These are phyloP conservation scores for Xylariomycetidae sp. DNA, from an alignment of 2,329 filamentous ascomycete genomes.

Conservation along the genomic window DNA sequence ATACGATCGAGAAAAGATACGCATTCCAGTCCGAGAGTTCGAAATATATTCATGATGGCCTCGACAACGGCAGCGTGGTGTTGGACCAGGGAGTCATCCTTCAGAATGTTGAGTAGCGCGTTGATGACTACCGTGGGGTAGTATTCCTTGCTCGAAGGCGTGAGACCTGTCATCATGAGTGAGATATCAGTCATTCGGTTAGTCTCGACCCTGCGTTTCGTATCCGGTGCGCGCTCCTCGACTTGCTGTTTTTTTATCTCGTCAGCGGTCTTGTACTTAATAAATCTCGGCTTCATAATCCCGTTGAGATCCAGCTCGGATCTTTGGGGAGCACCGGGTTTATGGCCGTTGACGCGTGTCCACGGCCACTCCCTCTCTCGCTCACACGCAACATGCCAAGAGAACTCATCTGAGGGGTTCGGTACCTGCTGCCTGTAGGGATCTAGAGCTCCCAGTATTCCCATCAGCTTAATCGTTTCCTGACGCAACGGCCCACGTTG, in stretches of 20 bases:
- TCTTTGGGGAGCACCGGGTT: no score
- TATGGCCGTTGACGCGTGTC: no score
- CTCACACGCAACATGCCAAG: slow-evolving; percentile 8
- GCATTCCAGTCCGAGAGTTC: slow-evolving; percentile 91
- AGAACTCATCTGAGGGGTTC: slow-evolving; percentile 10
- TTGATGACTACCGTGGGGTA: slow-evolving; percentile 98
- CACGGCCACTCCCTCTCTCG: no score
- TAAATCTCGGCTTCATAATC: not conserved
- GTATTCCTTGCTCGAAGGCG: slow-evolving; percentile 95
- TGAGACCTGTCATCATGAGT: slow-evolving; percentile 95
- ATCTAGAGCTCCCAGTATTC: slow-evolving; percentile 89
- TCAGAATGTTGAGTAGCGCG: slow-evolving; percentile 85
- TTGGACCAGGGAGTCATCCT: slow-evolving; percentile 82
- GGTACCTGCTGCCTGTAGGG: slow-evolving; percentile 84
- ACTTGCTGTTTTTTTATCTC: slow-evolving; percentile 55
- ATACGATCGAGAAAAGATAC: slow-evolving; percentile 93
- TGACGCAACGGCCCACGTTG: slow-evolving; percentile 80
- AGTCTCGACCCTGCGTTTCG: slow-evolving; percentile 61
- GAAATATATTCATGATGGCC: slow-evolving; percentile 98
- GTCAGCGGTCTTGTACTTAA: slow-evolving; percentile 12
- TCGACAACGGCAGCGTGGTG: slow-evolving; percentile 94
- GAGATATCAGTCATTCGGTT: slow-evolving; percentile 84
- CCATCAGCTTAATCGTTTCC: slow-evolving; percentile 94
- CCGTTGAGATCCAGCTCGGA: no score
- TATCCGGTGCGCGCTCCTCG: slow-evolving; percentile 81